These are phyloP conservation scores for Dactylonectria estremocensis DNA, from an alignment of 2,329 filamentous ascomycete genomes.

Conservation along the genomic window DNA sequence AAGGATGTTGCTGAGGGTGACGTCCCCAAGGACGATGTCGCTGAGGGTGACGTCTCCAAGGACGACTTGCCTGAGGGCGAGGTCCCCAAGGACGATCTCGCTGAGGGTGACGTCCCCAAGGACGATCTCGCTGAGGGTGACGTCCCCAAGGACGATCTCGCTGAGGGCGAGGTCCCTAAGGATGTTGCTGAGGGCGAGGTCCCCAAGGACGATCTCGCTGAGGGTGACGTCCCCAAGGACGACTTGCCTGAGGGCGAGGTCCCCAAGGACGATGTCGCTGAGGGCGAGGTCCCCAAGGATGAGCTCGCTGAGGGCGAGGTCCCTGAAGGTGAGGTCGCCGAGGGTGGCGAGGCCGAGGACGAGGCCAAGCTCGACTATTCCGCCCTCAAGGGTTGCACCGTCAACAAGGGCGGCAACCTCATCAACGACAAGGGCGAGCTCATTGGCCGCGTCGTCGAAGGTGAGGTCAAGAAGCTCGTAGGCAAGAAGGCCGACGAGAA, in stretches of 20 bases:
- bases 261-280: not conserved
- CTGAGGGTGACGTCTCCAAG: constrained; percentile 54
- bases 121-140: not conserved
- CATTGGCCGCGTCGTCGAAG: constrained; percentile 75
- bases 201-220: not conserved
- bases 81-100: not conserved
- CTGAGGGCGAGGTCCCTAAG: not conserved
- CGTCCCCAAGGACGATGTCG: constrained; percentile 16
- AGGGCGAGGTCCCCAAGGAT: constrained; percentile 46
- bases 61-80: not conserved
- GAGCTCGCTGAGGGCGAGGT: constrained; percentile 51
- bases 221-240: constrained; percentile 46
- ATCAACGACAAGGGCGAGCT: constrained; percentile 67
- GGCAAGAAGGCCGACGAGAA: constrained; percentile 76
- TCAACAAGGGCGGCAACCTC: constrained; percentile 73
- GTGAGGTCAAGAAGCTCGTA: constrained; percentile 74
- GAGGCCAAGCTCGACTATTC: constrained; percentile 60
- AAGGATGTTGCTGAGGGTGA: not conserved
- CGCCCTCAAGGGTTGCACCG: constrained; percentile 66
- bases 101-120: not conserved
- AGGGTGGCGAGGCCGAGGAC: constrained; percentile 46
- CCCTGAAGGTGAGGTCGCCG: constrained; percentile 55
- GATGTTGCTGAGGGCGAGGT: not conserved
- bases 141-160: not conserved
- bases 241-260: constrained; percentile 34